These are phyloP conservation scores for Microdochium paspali DNA, from an alignment of 2,329 filamentous ascomycete species.

Conservation along the genomic window DNA sequence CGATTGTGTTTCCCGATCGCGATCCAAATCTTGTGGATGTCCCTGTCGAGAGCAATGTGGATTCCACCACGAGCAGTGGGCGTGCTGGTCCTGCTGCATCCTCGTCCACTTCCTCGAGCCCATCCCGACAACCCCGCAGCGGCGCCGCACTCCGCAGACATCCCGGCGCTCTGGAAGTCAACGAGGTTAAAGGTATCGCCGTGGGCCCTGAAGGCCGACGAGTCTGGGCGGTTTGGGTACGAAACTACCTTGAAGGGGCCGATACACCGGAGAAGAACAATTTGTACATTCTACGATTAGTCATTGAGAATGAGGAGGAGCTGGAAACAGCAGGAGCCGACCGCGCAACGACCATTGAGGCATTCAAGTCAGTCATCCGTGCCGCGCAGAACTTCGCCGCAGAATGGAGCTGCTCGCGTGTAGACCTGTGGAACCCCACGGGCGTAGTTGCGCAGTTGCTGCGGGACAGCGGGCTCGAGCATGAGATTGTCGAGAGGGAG, in stretches of 20 bases:
- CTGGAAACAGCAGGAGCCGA: conserved; percentile 7
- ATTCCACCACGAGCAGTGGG: background rate
- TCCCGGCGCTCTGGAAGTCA: conserved; percentile 11
- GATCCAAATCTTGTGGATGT: conserved; percentile 14
- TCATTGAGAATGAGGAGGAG: conserved; percentile 46
- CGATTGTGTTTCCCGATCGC: conserved; percentile 41
- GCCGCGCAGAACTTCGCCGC: conserved; percentile 62
- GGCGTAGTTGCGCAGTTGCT: conserved; percentile 39
- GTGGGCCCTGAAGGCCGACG: conserved; percentile 41
- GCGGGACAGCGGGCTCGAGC: conserved; percentile 34
- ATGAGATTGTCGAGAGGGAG: conserved; percentile 46
- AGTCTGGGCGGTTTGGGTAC: conserved; percentile 68
- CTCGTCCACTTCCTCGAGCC: background rate
- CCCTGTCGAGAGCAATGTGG: background rate
- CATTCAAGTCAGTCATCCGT: conserved; percentile 53
- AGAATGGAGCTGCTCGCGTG: conserved; percentile 58
- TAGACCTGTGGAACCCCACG: conserved; percentile 80
- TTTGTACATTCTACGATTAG: conserved; percentile 60
- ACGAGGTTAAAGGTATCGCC: conserved; percentile 63
- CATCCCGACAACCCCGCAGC: background rate
- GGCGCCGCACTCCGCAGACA: background rate
- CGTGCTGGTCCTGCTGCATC: background rate
- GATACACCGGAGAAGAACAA: conserved; percentile 51
- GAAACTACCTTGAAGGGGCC: conserved; percentile 51
- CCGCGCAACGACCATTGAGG: conserved; percentile 27